These are phyloP conservation scores for Nicotiana attenuata DNA, from an alignment of 257 asterid genomes.

Conservation along the genomic window DNA sequence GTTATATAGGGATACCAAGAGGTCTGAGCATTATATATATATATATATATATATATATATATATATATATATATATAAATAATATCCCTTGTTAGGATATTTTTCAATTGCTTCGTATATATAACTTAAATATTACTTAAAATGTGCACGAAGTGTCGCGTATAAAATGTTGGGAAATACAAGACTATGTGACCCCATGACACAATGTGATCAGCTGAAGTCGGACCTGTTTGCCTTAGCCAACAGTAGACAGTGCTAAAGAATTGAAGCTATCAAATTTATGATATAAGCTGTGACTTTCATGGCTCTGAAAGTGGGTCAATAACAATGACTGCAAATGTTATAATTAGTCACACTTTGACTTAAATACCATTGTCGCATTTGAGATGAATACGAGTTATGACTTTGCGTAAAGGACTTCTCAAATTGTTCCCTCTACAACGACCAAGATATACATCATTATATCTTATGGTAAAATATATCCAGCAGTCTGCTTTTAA, in stretches of 20 bases:
- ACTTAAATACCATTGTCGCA: not conserved
- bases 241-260: slow-evolving; percentile 4
- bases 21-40: too few relatives aligned
- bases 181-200: not conserved
- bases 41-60: too few relatives aligned
- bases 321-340: not conserved
- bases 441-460: not conserved
- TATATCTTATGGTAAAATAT: not conserved
- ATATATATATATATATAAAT: too few relatives aligned
- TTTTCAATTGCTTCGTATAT: not conserved
- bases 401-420: not conserved
- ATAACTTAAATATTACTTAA: not conserved
- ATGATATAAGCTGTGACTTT: not conserved
- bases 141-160: not conserved
- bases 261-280: not conserved
- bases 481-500: not conserved
- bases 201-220: slow-evolving; percentile 9
- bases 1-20: too few relatives aligned
- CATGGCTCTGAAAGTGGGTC: not conserved
- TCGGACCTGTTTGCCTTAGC: not conserved
- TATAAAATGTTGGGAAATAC: not conserved
- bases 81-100: too few relatives aligned
- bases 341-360: not conserved
- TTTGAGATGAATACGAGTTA: not conserved
- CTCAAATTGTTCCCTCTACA: not conserved